Percentiles rank a stretch among this genome's conserved stretches.
Evolutionary conservation across 1,139 yeast species (phyloP).

Genomic region (Nematodospora anomalae): DNA sequence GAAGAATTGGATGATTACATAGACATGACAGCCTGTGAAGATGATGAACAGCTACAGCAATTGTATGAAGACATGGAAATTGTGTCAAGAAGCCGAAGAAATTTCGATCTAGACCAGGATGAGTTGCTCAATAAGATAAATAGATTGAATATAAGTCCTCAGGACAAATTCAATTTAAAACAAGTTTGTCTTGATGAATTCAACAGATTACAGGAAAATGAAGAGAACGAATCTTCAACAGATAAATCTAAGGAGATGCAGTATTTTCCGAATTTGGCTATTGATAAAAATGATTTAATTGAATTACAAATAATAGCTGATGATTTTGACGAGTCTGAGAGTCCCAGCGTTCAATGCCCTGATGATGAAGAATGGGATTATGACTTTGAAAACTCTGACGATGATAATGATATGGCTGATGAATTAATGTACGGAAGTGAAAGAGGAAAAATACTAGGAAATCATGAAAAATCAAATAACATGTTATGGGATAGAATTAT

Average conservation of each 20-base stretch:
- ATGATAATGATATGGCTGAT: conserved; percentile 22
- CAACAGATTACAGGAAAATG: conserved; percentile 10
- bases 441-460: conserved; percentile 8
- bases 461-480: conserved; percentile 10
- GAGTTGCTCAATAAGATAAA: conserved; percentile 30
- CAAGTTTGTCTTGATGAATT: conserved; percentile 23
- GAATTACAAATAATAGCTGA: conserved; percentile 52
- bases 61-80: conserved; percentile 54
- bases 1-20: background rate
- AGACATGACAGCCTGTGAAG: background rate
- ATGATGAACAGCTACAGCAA: conserved; percentile 39
- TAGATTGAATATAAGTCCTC: conserved; percentile 42
- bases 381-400: conserved; percentile 27
- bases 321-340: conserved; percentile 42
- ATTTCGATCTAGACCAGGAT: conserved; percentile 18
- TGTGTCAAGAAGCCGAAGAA: conserved; percentile 10
- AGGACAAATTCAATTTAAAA: conserved; percentile 52
- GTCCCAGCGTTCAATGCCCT: conserved; percentile 27
- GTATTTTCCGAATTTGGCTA: conserved; percentile 9
- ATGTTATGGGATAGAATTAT: conserved; percentile 34
- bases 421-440: conserved; percentile 17
- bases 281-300: conserved; percentile 29
- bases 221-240: conserved; percentile 4
- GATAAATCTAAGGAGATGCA: background rate
- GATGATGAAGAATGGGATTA: conserved; percentile 44